Conservation (phyloP, 2,329 filamentous ascomycete genomes). For the Arthrobotrys entomopaga region DNA sequence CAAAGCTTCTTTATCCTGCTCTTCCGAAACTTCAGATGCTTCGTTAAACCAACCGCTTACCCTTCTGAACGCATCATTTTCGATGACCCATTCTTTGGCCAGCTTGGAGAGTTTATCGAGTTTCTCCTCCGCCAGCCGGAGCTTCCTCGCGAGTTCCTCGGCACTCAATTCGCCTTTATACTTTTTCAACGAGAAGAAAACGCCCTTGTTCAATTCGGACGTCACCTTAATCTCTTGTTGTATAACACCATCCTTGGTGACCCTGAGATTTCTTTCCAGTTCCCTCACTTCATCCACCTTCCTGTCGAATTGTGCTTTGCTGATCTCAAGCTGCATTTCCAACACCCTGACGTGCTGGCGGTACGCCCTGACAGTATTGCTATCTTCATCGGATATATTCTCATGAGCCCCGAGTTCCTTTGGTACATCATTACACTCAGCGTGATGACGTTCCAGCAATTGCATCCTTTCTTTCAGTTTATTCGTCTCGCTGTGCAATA, state of each 20-base stretch:
- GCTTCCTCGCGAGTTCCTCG: neutral
- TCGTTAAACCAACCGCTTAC: constrained; percentile 11
- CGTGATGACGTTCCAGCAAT: neutral
- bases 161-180: neutral
- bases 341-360: neutral
- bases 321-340: neutral
- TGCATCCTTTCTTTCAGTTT: constrained; percentile 1
- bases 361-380: neutral
- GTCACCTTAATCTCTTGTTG: neutral
- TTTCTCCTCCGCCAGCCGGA: neutral
- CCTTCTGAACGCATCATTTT: constrained; percentile 3
- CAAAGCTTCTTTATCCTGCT: neutral
- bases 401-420: neutral
- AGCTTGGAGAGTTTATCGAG: neutral
- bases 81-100: neutral
- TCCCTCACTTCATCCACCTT: neutral
- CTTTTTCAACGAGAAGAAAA: neutral
- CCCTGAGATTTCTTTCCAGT: neutral
- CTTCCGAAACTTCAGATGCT: neutral
- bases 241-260: neutral
- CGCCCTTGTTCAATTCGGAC: neutral
- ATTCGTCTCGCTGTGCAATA: neutral
- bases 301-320: neutral
- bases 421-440: neutral
- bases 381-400: neutral